Percentiles rank a stretch among this genome's conserved stretches.
Conservation (phyloP, 2,329 filamentous ascomycete genomes). For the Arthrobotrys pseudoclavata region DNA sequence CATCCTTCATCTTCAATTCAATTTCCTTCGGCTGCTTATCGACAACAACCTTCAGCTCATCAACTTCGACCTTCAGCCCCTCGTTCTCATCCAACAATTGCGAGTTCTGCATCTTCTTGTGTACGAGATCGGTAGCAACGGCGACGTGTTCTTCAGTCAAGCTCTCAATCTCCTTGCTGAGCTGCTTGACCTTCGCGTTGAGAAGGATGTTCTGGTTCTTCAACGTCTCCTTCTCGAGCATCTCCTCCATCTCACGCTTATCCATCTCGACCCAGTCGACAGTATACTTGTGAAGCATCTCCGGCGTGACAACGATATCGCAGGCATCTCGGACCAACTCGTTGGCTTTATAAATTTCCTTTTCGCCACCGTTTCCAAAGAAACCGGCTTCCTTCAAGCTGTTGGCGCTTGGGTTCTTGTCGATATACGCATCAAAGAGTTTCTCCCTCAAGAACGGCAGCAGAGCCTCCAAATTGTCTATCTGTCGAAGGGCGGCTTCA, state of each 20-base stretch:
- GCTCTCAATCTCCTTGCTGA: constrained; percentile 89
- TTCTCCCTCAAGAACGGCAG: constrained; percentile 93
- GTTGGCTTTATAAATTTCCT: constrained; percentile 95
- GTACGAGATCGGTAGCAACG: constrained; percentile 90
- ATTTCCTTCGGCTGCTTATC: constrained; percentile 91
- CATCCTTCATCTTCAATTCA: constrained; percentile 81
- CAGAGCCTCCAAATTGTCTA: constrained; percentile 91
- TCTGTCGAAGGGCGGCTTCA: constrained; percentile 78
- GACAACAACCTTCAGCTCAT: constrained; percentile 86
- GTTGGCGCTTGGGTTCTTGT: constrained; percentile 89
- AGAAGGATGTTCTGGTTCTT: constrained; percentile 77
- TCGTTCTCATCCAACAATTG: constrained; percentile 91
- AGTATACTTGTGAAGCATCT: constrained; percentile 84
- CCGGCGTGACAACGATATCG: constrained; percentile 84
- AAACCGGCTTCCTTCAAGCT: constrained; percentile 96
- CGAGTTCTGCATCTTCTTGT: constrained; percentile 93
- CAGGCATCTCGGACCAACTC: constrained; percentile 93
- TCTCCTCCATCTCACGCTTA: constrained; percentile 82
- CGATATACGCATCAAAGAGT: constrained; percentile 96
- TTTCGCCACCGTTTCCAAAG: constrained; percentile 94
- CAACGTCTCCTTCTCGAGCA: constrained; percentile 82
- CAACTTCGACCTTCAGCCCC: constrained; percentile 84
- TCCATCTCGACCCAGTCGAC: constrained; percentile 93
- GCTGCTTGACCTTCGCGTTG: constrained; percentile 80
- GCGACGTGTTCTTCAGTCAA: constrained; percentile 91